Conservation (phyloP, 2,329 filamentous ascomycete species). For the Stagonosporopsis tanaceti region DNA sequence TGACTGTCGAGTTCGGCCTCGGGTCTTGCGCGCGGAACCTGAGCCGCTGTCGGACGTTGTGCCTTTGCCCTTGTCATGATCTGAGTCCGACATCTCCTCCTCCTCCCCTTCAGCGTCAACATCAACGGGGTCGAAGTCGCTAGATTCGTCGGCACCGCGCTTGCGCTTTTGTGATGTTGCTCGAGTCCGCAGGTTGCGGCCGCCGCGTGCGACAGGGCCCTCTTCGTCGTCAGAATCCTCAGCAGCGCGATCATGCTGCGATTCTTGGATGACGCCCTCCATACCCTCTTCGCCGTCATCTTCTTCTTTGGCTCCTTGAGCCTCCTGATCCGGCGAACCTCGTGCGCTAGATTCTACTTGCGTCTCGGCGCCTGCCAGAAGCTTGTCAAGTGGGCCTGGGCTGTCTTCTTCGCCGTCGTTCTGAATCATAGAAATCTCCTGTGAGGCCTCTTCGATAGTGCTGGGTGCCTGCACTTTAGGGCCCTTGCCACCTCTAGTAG, state of each 20-base stretch:
- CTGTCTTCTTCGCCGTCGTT: slow-evolving; percentile 40
- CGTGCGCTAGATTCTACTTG: slow-evolving; percentile 47
- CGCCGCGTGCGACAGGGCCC: slow-evolving; percentile 60
- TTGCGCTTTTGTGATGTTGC: slow-evolving; percentile 45
- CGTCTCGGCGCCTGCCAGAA: slow-evolving; percentile 47
- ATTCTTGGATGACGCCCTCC: slow-evolving; percentile 53
- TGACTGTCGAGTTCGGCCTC: slow-evolving; percentile 55
- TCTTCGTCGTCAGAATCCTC: slow-evolving; percentile 64
- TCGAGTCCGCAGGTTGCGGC: slow-evolving; percentile 50
- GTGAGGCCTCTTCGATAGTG: slow-evolving; percentile 62
- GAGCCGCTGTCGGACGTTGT: slow-evolving; percentile 50
- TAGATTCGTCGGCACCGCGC: slow-evolving; percentile 62
- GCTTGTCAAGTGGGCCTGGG: slow-evolving; percentile 41
- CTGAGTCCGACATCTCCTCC: slow-evolving; percentile 63
- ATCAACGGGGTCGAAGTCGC: slow-evolving; percentile 68
- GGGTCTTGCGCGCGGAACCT: slow-evolving; percentile 58
- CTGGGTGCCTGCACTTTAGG: slow-evolving; percentile 57
- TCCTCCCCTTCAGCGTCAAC: slow-evolving; percentile 64
- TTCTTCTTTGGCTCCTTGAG: slow-evolving; percentile 42
- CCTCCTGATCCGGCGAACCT: slow-evolving; percentile 42
- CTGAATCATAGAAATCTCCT: slow-evolving; percentile 55
- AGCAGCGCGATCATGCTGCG: slow-evolving; percentile 48
- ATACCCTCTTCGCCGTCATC: slow-evolving; percentile 41
- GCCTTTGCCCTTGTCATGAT: slow-evolving; percentile 53
- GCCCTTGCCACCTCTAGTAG: slow-evolving; percentile 57